Percentiles rank a stretch among this genome's conserved stretches.
Conservation (phyloP, 805 yeast species). For the Teunomyces lycoperdinae region DNA sequence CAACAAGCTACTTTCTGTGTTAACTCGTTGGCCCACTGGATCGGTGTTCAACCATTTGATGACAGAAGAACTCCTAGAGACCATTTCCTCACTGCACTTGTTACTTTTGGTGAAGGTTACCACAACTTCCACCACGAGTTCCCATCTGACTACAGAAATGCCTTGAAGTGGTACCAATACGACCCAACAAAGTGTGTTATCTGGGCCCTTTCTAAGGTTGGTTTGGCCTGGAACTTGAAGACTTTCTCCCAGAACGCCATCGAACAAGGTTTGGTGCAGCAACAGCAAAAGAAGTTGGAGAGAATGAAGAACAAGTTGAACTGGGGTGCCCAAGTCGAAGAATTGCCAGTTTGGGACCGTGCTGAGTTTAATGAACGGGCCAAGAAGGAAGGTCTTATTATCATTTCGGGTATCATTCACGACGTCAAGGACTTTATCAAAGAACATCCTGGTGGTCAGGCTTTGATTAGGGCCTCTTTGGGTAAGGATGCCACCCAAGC, state of each 20-base stretch:
- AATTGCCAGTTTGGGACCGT: constrained; percentile 74
- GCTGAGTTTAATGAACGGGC: constrained; percentile 53
- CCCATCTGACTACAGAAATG: constrained; percentile 87
- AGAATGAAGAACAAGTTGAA: constrained; percentile 56
- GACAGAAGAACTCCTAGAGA: constrained; percentile 87
- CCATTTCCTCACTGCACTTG: constrained; percentile 74
- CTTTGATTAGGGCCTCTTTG: constrained; percentile 63
- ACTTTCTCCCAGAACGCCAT: constrained; percentile 77
- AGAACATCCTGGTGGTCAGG: constrained; percentile 85
- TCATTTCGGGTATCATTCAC: constrained; percentile 78
- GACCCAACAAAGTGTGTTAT: constrained; percentile 76
- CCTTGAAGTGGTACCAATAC: constrained; percentile 82
- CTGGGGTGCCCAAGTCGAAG: constrained; percentile 72
- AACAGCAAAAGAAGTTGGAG: constrained; percentile 77
- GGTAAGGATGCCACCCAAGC: constrained; percentile 85
- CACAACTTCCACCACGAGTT: constrained; percentile 90
- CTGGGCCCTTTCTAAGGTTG: constrained; percentile 57
- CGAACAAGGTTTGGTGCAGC: constrained; percentile 79
- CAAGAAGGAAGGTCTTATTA: constrained; percentile 57
- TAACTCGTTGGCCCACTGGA: constrained; percentile 83
- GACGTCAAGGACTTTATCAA: constrained; percentile 65
- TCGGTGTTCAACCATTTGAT: constrained; percentile 83
- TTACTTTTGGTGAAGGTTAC: constrained; percentile 87
- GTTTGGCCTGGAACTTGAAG: constrained; percentile 70
- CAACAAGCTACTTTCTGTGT: constrained; percentile 89